Evolutionary conservation across 768 basidiomycete species (phyloP).

Genomic region (Xerocomus potaroensis): DNA sequence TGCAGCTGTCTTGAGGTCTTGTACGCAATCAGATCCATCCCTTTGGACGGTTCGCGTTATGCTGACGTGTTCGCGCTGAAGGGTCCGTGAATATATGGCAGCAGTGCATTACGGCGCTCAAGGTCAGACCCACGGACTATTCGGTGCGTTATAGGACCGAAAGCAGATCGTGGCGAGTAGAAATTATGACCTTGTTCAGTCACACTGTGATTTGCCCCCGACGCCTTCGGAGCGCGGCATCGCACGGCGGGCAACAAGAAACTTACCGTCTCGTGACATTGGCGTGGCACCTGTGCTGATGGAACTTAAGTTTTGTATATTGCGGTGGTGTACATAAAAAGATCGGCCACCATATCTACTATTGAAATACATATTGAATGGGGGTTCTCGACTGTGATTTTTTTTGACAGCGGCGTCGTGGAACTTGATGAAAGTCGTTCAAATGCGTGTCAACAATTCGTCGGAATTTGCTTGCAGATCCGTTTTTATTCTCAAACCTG

Average conservation of each 20-base stretch:
- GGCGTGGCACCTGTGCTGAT: conserved; percentile 12
- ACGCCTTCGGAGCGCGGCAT: conserved; percentile 21
- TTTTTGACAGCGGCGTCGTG: conserved; percentile 25
- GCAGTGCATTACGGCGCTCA: conserved; percentile 27
- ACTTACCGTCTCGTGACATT: conserved; percentile 16
- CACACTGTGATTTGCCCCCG: conserved; percentile 18
- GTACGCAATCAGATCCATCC: conserved; percentile 28
- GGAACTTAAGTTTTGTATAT: conserved; percentile 5
- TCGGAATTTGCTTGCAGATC: conserved; percentile 21
- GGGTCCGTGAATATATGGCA: conserved; percentile 26
- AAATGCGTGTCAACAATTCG: conserved; percentile 10
- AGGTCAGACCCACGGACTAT: conserved; percentile 1
- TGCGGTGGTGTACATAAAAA: conserved; percentile 18
- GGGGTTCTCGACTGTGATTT: conserved; percentile 7
- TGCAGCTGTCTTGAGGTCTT: conserved; percentile 16
- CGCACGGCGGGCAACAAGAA: conserved; percentile 1
- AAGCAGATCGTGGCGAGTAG: not conserved
- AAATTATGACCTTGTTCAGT: too few relatives aligned
- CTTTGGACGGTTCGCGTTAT: conserved; percentile 16
- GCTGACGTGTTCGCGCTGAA: conserved; percentile 28
- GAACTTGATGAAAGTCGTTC: conserved; percentile 15
- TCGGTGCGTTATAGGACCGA: not conserved
- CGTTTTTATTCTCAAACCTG: conserved; percentile 15
- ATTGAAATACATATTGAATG: conserved; percentile 8
- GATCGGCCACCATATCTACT: conserved; percentile 12